Evolutionary conservation across 495 filamentous ascomycete species (phyloP).

Genomic region (Hyaloscypha bicolor): DNA sequence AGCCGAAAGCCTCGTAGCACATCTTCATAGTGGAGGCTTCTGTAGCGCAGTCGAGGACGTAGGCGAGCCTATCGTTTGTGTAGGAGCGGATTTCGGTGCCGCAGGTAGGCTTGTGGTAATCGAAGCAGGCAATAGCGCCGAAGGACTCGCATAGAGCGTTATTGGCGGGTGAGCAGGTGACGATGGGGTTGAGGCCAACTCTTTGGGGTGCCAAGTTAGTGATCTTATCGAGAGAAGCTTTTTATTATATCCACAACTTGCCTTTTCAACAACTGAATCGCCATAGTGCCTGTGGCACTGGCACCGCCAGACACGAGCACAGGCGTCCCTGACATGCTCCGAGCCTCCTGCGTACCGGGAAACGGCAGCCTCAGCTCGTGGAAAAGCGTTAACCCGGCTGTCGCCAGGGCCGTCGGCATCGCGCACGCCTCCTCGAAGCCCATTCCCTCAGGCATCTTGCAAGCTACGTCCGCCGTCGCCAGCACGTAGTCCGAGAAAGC

Average conservation of each 20-base stretch:
- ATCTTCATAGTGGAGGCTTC: slow-evolving; percentile 35
- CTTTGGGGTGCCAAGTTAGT: not conserved
- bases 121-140: slow-evolving; percentile 57
- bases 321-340: slow-evolving; percentile 14
- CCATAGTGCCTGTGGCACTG: slow-evolving; percentile 57
- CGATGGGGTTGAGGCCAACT: slow-evolving; percentile 30
- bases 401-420: slow-evolving; percentile 47
- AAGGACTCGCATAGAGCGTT: slow-evolving; percentile 49
- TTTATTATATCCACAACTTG: not conserved
- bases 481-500: not conserved
- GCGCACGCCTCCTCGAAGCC: slow-evolving; percentile 37
- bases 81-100: slow-evolving; percentile 36
- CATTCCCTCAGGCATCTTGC: not conserved
- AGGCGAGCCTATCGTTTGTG: slow-evolving; percentile 34
- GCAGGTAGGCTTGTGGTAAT: slow-evolving; percentile 46
- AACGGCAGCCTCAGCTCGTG: not conserved
- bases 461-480: not conserved
- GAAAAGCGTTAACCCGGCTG: not conserved
- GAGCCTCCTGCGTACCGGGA: not conserved
- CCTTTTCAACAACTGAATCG: slow-evolving; percentile 58
- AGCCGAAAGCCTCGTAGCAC: slow-evolving; percentile 44
- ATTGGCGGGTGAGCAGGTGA: slow-evolving; percentile 55
- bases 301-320: slow-evolving; percentile 65
- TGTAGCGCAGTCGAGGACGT: slow-evolving; percentile 38
- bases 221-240: not conserved